Base-by-base conservation (phyloP, 75 land plant species). In the Cupressus sempervirens region DNA sequence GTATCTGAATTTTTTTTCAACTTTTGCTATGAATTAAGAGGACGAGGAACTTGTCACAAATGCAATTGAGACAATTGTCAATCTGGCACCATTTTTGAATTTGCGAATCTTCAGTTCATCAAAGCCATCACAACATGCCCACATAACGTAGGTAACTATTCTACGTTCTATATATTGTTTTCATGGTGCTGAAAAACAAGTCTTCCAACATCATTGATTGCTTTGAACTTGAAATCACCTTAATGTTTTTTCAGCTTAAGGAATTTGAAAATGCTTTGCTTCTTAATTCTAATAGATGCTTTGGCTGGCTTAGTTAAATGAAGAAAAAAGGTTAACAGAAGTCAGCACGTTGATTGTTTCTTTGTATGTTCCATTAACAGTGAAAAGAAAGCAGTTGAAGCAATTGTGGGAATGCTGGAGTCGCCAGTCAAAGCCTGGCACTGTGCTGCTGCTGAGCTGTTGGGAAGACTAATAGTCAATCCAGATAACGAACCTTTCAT, bases 21-120 rank as follows among this genome's bases (percentile, higher is more conserved):
- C 53, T 70, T 83, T 82, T 77, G 73, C 29, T 23, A 26, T 84
- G 72, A 82, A 23, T n/a, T 30, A 93, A 95, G 99, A 98, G 92
- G 99, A 98, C 84, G 99, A 98, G 83, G 99, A 98, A 85, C 91
- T 98, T 77, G 93, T 98, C 36, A 98, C 98, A 45, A 98, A 98
- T 91, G 92, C 94, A 82, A 88, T 98, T 18, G 99, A 98, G 91
- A 95, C 98, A 41, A 89, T 98, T 83, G 93, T 94, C 30, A 98
- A 98, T 85, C 50, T 98, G 73, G 92, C 94, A 81, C 96, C 98
- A 6, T 88, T 92, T 86, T 81, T 98, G 81, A 93, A 91, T 84
- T 88, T 98, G 36, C 93, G 98, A 74, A 92, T 95, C 14, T 95
- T 96, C 86, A 92, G 95, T 86, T 94, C 95, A 46, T 90, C 92